Evolutionary conservation across 1,284 basidiomycete species (phyloP), one percentile per base, ranked within the genome.

Genomic region (Malassezia sympodialis): DNA sequence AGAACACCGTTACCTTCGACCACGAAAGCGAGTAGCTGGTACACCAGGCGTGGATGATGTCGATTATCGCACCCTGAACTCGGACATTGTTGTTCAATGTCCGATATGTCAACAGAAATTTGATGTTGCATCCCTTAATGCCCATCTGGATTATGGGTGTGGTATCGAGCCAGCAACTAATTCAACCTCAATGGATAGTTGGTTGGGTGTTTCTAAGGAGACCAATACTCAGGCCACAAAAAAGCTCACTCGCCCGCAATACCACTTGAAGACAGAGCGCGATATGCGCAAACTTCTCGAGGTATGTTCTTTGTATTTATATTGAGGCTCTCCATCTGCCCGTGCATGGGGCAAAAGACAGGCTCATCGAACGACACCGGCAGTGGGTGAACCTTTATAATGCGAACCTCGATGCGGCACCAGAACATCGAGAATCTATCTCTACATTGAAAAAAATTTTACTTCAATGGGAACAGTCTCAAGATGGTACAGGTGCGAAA

Each of bases 331-430:
- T 54, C 14, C 53, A 58, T 6, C 53, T 73, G 0, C 53, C 66
- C 2, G 59, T 59, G 3, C 40, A 55, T 8, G 70, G 70, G 6
- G 50, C 53, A 17, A 58, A 57, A 6, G 67, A 68, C 23, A 59
- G 55, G 30, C 32, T 69, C 32, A 49, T 65, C 8, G 66, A 69
- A 41, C 53, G 70, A 1, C 69, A 71, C 40, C 60, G 67, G 2
- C 67, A 71, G 26, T 73, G 68, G 68, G 52, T 73, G 50, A 71
- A 70, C 49, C 47, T 71, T 19, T 73, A 61, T 54, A 73, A 73
- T 47, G 68, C 66, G 34, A 73, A 73, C 32, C 59, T 73, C 11
- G 70, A 73, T 44, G 65, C 70, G 10, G 59, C 66, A 1, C 62
- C 61, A 15, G 61, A 56, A 10, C 49, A 63, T 19, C 62, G 66